A percentile compares a stretch with the other conserved stretches of the same genome.
Evolutionary conservation across 2,329 filamentous ascomycete genomes (phyloP).

Genomic region (Scedosporium dehoogii): DNA sequence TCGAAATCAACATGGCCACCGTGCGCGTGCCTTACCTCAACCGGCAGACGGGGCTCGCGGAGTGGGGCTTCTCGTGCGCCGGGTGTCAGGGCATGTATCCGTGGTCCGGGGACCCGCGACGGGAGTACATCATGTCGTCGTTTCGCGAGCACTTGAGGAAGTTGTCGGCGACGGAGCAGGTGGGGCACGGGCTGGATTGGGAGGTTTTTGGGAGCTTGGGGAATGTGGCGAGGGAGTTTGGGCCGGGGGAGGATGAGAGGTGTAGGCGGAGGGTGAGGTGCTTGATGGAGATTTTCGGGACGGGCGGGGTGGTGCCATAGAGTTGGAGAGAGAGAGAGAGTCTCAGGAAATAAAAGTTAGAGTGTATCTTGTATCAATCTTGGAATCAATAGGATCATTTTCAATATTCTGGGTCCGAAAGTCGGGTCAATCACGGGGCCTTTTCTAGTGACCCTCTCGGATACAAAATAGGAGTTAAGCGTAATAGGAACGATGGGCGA

Average conservation of each 20-base stretch:
- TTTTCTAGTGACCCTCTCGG: no score
- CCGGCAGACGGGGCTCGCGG: background rate
- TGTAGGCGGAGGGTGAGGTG: background rate
- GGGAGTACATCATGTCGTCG: background rate
- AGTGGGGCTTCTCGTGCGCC: background rate
- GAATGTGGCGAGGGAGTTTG: background rate
- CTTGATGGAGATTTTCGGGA: background rate
- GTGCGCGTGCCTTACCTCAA: background rate
- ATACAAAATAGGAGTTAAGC: no score
- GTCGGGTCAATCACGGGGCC: no score
- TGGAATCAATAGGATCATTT: background rate
- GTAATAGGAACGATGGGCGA: no score
- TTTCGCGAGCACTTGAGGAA: background rate
- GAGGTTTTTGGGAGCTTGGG: background rate
- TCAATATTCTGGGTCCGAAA: background rate
- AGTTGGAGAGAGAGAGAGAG: background rate
- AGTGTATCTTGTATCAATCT: background rate
- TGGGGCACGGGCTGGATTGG: background rate
- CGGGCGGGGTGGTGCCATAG: background rate
- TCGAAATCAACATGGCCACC: background rate
- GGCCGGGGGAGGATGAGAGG: background rate
- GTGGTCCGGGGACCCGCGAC: background rate
- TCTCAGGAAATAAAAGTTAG: background rate
- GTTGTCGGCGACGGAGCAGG: background rate
- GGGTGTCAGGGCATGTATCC: background rate